A percentile compares a stretch with the other conserved stretches of the same genome.
phyloP scores from a whole-genome alignment of 768 basidiomycete genomes.

The Phaffia australis region DNA sequence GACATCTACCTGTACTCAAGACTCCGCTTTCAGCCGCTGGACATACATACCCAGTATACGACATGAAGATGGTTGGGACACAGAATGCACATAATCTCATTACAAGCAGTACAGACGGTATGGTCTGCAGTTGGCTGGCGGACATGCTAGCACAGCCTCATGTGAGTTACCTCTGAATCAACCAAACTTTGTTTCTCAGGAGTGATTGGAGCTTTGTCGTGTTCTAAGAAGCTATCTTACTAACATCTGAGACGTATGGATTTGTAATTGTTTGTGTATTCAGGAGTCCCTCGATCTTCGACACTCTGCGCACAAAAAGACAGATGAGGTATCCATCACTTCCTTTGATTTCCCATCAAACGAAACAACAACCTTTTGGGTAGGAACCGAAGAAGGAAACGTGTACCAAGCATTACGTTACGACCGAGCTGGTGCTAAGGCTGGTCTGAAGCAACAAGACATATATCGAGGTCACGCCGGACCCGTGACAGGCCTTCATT shows the following conservation, averaged over 20 bases:
- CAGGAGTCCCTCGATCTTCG: conserved; percentile 89
- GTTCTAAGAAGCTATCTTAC: background rate
- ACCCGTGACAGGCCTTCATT: conserved; percentile 86
- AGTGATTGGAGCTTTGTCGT: conserved; percentile 5
- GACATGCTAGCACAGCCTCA: conserved; percentile 99
- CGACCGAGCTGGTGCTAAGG: conserved; percentile 92
- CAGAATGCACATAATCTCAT: conserved; percentile 98
- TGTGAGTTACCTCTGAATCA: conserved; percentile 41
- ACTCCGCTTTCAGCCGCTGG: conserved; percentile 91
- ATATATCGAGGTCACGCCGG: conserved; percentile 87
- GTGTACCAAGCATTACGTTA: conserved; percentile 94
- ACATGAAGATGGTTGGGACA: conserved; percentile 95
- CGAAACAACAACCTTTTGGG: conserved; percentile 93
- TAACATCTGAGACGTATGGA: conserved; percentile 2
- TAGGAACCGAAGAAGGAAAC: conserved; percentile 96
- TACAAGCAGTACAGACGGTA: conserved; percentile 91
- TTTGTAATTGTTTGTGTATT: background rate
- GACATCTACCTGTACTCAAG: conserved; percentile 89
- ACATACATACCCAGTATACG: conserved; percentile 97
- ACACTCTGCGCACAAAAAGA: conserved; percentile 87
- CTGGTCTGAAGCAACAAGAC: conserved; percentile 84
- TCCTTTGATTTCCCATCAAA: conserved; percentile 87
- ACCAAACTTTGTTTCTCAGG: background rate
- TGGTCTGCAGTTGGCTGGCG: conserved; percentile 92
- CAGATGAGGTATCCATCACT: conserved; percentile 90